Conservation (phyloP, 805 yeast genomes). For the Candida nemodendra region DNA sequence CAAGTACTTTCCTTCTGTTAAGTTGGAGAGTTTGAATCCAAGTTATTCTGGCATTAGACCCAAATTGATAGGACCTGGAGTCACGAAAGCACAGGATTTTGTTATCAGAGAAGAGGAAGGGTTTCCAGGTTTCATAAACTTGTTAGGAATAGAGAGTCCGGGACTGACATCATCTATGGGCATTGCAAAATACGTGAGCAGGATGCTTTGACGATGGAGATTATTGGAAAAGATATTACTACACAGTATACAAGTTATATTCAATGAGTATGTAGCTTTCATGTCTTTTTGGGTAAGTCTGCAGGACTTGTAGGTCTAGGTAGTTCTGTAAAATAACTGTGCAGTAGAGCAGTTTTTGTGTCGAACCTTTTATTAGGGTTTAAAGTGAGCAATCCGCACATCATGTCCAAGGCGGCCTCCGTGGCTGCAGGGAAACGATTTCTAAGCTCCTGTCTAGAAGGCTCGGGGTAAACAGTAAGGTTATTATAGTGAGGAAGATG, state of each 20-base stretch:
- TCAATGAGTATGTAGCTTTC: conserved; percentile 1
- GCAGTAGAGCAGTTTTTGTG: conserved; percentile 60
- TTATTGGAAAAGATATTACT: too few relatives aligned
- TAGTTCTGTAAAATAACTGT: conserved; percentile 65
- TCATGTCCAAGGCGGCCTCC: conserved; percentile 73
- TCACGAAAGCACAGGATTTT: conserved; percentile 64
- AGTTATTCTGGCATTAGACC: conserved; percentile 86
- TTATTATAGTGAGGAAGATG: conserved; percentile 74
- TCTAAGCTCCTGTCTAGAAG: conserved; percentile 74
- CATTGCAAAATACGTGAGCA: conserved; percentile 68
- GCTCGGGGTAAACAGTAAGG: conserved; percentile 75
- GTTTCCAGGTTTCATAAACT: conserved; percentile 73
- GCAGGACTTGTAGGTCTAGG: conserved; percentile 75
- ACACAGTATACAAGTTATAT: too few relatives aligned
- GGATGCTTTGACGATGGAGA: conserved; percentile 26
- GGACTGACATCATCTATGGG: conserved; percentile 84
- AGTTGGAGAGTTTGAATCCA: conserved; percentile 51
- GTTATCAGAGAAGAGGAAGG: conserved; percentile 67
- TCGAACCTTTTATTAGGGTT: conserved; percentile 76
- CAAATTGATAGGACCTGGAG: conserved; percentile 52
- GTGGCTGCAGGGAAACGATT: conserved; percentile 89
- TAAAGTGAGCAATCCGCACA: conserved; percentile 69
- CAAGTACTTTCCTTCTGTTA: conserved; percentile 62
- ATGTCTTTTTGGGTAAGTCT: conserved; percentile 50
- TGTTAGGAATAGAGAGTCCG: conserved; percentile 86